Evolutionary conservation across 1,284 basidiomycete genomes (phyloP).

Genomic region (Veloboletus limbatus): DNA sequence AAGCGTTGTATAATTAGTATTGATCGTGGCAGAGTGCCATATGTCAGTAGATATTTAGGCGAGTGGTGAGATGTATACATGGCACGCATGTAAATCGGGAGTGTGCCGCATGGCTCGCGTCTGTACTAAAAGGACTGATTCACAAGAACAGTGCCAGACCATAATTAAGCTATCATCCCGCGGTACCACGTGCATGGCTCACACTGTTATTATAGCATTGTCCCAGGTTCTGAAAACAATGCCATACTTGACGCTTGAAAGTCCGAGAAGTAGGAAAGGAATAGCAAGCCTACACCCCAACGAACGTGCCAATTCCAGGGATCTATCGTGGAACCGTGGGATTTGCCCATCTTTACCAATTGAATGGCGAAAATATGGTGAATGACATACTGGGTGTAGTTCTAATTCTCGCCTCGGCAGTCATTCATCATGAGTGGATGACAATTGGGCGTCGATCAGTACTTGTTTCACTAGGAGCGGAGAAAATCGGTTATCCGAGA

Average conservation of each 20-base stretch:
- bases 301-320: conserved; percentile 12
- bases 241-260: no score
- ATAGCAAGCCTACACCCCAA: neutral
- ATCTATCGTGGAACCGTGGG: no score
- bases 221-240: neutral
- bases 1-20: conserved; percentile 8
- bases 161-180: neutral
- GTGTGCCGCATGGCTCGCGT: neutral
- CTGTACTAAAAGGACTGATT: neutral
- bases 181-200: neutral
- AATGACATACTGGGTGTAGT: neutral
- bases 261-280: neutral
- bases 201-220: neutral
- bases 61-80: neutral
- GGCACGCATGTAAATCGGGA: neutral
- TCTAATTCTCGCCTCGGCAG: neutral
- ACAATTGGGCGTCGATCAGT: no score
- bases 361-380: no score
- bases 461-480: no score
- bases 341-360: no score
- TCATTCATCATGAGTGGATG: neutral
- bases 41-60: conserved; percentile 4
- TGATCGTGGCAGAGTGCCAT: conserved; percentile 10
- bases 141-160: neutral
- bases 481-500: neutral